These are phyloP conservation scores for Cyclotella distinguenda DNA, from an alignment of 108 stramenopile genomes.

Conservation along the genomic window DNA sequence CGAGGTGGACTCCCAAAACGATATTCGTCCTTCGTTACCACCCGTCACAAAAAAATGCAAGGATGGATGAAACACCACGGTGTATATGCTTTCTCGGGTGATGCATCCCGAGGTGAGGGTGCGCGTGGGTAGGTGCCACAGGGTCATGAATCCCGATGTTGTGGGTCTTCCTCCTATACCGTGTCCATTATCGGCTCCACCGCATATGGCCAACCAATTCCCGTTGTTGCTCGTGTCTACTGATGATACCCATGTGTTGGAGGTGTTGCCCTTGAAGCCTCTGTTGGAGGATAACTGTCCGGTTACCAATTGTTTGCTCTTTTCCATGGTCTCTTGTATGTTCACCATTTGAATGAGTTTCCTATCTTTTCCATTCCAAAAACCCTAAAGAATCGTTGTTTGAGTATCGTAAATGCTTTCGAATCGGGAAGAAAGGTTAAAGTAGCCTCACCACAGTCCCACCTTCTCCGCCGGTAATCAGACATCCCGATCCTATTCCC, in stretches of 20 bases:
- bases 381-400: constrained; percentile 18
- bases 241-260: constrained; percentile 41
- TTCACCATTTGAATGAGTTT: constrained; percentile 47
- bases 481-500: constrained; percentile 1
- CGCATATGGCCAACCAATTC: constrained; percentile 48
- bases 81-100: constrained; percentile 44
- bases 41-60: constrained; percentile 40
- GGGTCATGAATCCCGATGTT: constrained; percentile 47
- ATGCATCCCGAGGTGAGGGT: constrained; percentile 51
- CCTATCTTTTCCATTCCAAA: constrained; percentile 51
- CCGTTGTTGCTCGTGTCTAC: constrained; percentile 40
- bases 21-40: constrained; percentile 44
- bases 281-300: constrained; percentile 18
- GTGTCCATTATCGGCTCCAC: constrained; percentile 41
- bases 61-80: constrained; percentile 27
- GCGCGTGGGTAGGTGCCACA: constrained; percentile 53
- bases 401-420: not conserved
- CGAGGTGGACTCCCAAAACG: constrained; percentile 40
- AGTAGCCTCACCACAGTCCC: constrained; percentile 33
- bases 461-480: constrained; percentile 59
- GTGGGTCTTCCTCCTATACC: constrained; percentile 21
- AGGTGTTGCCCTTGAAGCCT: constrained; percentile 27
- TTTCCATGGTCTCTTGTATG: constrained; percentile 39
- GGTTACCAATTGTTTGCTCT: constrained; percentile 34
- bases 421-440: not conserved